These are phyloP conservation scores for Epithemia pelagica DNA, from an alignment of 108 stramenopile genomes.

Conservation along the genomic window DNA sequence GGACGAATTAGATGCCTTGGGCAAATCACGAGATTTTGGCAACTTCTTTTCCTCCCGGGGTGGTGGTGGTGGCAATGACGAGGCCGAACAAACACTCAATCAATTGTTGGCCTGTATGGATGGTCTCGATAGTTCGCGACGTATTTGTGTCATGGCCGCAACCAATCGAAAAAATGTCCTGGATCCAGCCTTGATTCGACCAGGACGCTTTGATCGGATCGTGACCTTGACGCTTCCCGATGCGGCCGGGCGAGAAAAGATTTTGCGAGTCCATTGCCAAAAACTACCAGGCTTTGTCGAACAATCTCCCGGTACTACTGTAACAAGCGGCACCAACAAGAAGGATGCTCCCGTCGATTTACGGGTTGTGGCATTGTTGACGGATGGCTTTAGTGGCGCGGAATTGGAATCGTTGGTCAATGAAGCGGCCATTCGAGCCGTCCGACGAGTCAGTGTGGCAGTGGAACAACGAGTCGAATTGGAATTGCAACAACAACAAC, in stretches of 20 bases:
- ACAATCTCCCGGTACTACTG: slow-evolving; percentile 26
- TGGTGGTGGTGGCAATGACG: slow-evolving; percentile 40
- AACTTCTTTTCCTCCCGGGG: slow-evolving; percentile 11
- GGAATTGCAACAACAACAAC: not conserved
- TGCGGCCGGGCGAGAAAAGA: slow-evolving; percentile 64
- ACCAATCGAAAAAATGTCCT: slow-evolving; percentile 81
- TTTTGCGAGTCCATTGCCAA: slow-evolving; percentile 81
- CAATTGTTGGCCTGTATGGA: slow-evolving; percentile 85
- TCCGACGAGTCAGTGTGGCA: slow-evolving; percentile 65
- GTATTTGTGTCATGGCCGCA: slow-evolving; percentile 81
- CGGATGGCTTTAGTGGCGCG: slow-evolving; percentile 84
- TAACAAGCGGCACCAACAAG: slow-evolving; percentile 53
- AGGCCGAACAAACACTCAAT: slow-evolving; percentile 87
- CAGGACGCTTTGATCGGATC: slow-evolving; percentile 94
- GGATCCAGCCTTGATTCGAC: slow-evolving; percentile 85
- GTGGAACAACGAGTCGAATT: slow-evolving; percentile 12
- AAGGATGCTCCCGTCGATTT: slow-evolving; percentile 47
- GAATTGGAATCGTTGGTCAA: slow-evolving; percentile 94
- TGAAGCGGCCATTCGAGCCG: slow-evolving; percentile 92
- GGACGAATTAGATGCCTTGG: slow-evolving; percentile 84
- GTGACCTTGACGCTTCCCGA: slow-evolving; percentile 81
- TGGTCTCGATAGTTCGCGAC: slow-evolving; percentile 61
- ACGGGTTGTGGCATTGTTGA: slow-evolving; percentile 62
- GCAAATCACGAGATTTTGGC: slow-evolving; percentile 65
- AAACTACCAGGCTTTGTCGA: slow-evolving; percentile 75